Percentiles rank a stretch among this genome's conserved stretches.
Conservation (phyloP, 1,139 yeast genomes). For the Suhomyces maxii region DNA sequence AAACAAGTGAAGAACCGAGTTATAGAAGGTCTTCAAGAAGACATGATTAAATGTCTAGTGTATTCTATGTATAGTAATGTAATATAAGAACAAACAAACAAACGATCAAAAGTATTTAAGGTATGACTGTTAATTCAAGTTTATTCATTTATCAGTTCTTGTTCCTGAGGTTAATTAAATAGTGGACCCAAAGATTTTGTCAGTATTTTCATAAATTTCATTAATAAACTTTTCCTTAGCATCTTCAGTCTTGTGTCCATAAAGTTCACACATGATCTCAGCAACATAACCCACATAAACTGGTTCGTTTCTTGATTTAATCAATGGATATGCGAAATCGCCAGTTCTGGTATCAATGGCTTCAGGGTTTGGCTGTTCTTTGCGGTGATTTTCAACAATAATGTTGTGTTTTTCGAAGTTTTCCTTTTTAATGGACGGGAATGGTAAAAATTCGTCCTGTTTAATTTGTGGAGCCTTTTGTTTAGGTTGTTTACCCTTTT, state of each 20-base stretch:
- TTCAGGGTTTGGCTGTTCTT: slow-evolving; percentile 14
- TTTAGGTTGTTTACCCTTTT: slow-evolving; percentile 12
- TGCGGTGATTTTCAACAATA: slow-evolving; percentile 11
- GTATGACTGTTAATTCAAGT: not conserved
- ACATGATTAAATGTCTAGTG: slow-evolving; percentile 3
- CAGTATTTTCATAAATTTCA: slow-evolving; percentile 63
- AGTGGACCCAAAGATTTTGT: slow-evolving; percentile 50
- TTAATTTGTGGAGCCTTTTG: slow-evolving; percentile 22
- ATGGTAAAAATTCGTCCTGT: slow-evolving; percentile 54
- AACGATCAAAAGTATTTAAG: not conserved
- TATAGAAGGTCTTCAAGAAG: slow-evolving; percentile 2
- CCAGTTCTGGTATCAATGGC: slow-evolving; percentile 22
- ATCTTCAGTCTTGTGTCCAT: slow-evolving; percentile 33
- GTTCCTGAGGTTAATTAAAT: not conserved
- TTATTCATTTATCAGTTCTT: too few relatives aligned
- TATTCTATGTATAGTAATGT: slow-evolving; percentile 12
- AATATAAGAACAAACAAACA: slow-evolving; percentile 1
- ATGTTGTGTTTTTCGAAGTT: slow-evolving; percentile 37
- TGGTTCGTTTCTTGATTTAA: slow-evolving; percentile 90
- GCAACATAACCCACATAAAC: slow-evolving; percentile 82
- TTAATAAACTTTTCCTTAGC: slow-evolving; percentile 57
- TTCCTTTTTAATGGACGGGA: slow-evolving; percentile 66
- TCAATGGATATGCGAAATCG: slow-evolving; percentile 50
- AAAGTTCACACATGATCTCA: slow-evolving; percentile 63
- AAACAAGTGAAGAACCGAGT: not conserved